These are phyloP conservation scores for Cyberlindnera amylophila DNA, from an alignment of 805 yeast genomes.

Conservation along the genomic window DNA sequence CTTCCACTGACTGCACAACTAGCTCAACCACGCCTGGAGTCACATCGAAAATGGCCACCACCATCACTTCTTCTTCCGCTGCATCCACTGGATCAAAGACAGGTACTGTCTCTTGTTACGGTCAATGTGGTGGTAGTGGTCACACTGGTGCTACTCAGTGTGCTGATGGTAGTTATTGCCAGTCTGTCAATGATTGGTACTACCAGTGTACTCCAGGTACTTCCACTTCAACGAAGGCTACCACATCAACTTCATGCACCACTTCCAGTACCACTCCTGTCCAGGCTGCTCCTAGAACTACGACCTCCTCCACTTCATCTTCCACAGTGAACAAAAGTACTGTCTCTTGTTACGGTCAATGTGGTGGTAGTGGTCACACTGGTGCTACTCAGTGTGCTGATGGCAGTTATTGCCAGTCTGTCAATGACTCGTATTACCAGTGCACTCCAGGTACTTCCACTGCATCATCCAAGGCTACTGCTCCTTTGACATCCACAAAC, in stretches of 20 bases:
- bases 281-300: too few species aligned
- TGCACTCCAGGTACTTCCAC: constrained; percentile 16
- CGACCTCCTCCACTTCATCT: not conserved
- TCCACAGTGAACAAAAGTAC: constrained; percentile 2
- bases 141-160: constrained; percentile 15
- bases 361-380: constrained; percentile 18
- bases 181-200: constrained; percentile 12
- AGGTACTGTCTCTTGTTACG: constrained; percentile 5
- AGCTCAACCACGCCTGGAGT: constrained; percentile 3
- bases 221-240: constrained; percentile 1
- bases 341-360: constrained; percentile 10
- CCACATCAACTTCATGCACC: not conserved
- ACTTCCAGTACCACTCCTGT: not conserved
- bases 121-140: constrained; percentile 19
- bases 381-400: constrained; percentile 14
- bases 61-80: not conserved
- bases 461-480: not conserved
- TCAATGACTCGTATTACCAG: constrained; percentile 16
- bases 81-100: not conserved
- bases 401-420: constrained; percentile 12
- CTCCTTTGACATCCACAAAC: too few species aligned
- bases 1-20: constrained; percentile 2
- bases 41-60: constrained; percentile 6
- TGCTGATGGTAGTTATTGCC: constrained; percentile 11
- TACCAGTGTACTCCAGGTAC: constrained; percentile 19